Evolutionary conservation across 176 grass and related monocot genomes (phyloP), one percentile per base, ranked within the genome.

Genomic region (bread wheat (Triticum aestivum)): DNA sequence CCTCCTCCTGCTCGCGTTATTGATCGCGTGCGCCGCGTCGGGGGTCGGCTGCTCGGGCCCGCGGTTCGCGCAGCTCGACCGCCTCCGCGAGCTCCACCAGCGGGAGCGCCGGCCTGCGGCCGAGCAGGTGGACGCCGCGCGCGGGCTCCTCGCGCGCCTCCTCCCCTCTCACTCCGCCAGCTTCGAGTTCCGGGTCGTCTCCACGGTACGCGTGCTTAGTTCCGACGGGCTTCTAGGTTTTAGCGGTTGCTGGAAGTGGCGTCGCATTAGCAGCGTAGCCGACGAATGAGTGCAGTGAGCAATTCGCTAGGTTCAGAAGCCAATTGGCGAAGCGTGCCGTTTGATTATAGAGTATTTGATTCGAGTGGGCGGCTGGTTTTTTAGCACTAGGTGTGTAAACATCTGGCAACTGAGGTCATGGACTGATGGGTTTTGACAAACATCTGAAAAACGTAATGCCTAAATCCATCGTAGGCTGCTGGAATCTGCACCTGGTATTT

Each of bases 101-200:
- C 63, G 87, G 59, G 92, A 92, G 74, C 73, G 62, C 8, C 52
- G 68, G 66, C 73, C 87, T 39, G 3, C 81, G 30, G 30, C 78
- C 26, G 92, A 86, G 73, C 87, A 92, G 79, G 85, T 86, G 69
- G 87, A 79, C 52, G 85, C 93, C 12, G 93, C 41, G 49, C 61
- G 69, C 24, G 82, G 90, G 18, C 85, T 94, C 21, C 90, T 92
- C 3, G 27, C 61, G 18, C 93, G 90, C 49, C 63, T 94, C 35
- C 87, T 94, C 11, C 93, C 87, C 5, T 94, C 90, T n/a, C 93
- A 94, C 64, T 68, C 79, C 11, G 38, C 74, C 54, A 94, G 93
- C 90, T 94, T 94, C 62, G 87, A 92, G 18, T 94, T 94, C 79
- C 6, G 84, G 52, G 62, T 94, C 85, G 27, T 90, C 70, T 72